Base-by-base conservation (phyloP, 1,139 yeast genomes). In the Magnusiomyces tetraspermus region DNA sequence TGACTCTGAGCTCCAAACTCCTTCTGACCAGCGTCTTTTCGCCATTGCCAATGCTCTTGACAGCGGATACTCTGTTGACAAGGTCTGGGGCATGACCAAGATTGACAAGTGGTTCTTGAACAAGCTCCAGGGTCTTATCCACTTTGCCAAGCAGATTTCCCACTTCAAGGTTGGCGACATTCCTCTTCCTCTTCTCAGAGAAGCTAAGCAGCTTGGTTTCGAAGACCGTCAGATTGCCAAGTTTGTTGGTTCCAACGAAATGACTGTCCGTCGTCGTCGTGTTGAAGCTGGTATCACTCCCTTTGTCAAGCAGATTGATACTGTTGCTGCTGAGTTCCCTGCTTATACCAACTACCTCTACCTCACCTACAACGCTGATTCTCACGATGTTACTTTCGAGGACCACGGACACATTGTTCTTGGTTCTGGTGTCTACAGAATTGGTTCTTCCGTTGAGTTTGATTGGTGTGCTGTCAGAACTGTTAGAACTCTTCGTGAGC, bases 241-340 rank as follows among this genome's bases (percentile, higher is more conserved):
- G 70, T 88, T 87, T 70, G 76, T 87, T 64, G 83, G 83, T 66
- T 86, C 96, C 53, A 90, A 88, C 68, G 98, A 92, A 74, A 85
- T 89, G 57, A 95, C 96, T 53, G 83, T 92, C 61, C 83, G 98
- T 73, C 80, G 95, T 70, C 75, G 85, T 64, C 83, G 98, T 76
- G 83, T 85, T 67, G 95, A 88, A 65, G 81, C 80, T 54, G 95
- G 95, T 57, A 82, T 92, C 59, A 73, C 82, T 59, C 98, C 98
- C 63, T 88, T 86, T 68, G 97, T 90, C 60, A 92, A 92, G 72
- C 96, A 90, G 74, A 92, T 92, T 65, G 98, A 92, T 75, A 92
- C 98, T 38, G 96, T 92, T 63, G 98, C 98, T 53, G 98, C 98
- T 52, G 98, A 92, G 71, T 92, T 92, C 82, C 98, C 98, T 53